Conservation (phyloP, 2,329 filamentous ascomycete species). For the Alternaria sp. region DNA sequence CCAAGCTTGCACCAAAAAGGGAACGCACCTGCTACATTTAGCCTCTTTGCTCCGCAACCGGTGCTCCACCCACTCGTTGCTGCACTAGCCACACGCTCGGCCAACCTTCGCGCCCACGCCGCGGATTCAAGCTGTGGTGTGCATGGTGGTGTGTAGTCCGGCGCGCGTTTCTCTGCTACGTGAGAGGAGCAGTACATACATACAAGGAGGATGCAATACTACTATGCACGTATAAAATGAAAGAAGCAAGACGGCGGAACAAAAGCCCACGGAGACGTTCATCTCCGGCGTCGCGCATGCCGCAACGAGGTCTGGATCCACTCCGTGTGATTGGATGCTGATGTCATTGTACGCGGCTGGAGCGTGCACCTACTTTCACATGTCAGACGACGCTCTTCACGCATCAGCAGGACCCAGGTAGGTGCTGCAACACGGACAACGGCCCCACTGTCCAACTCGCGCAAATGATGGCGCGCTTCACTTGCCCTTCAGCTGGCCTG, state of each 20-base stretch:
- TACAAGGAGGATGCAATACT: background rate
- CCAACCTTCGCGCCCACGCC: background rate
- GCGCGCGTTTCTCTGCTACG: background rate
- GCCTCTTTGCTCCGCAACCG: background rate
- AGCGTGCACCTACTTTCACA: conserved; percentile 21
- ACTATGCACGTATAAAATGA: background rate
- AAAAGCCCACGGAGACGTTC: background rate
- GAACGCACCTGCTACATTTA: conserved; percentile 9
- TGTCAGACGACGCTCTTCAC: conserved; percentile 1
- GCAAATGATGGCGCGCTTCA: conserved; percentile 17
- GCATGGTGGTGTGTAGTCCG: background rate
- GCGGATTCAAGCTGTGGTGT: background rate
- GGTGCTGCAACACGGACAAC: conserved; percentile 12
- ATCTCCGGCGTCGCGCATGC: conserved; percentile 1
- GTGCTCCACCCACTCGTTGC: background rate
- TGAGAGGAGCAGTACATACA: background rate
- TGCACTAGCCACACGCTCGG: background rate
- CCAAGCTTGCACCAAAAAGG: background rate
- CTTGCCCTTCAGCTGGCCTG: conserved; percentile 11
- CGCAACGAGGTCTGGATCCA: conserved; percentile 2
- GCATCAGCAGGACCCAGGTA: background rate
- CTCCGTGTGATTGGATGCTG: conserved; percentile 8
- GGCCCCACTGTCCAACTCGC: conserved; percentile 15
- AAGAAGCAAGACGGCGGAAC: background rate
- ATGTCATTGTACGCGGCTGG: conserved; percentile 13